These are phyloP conservation scores for Leucaena leucocephala DNA, from an alignment of 306 rosid genomes.

Conservation along the genomic window DNA sequence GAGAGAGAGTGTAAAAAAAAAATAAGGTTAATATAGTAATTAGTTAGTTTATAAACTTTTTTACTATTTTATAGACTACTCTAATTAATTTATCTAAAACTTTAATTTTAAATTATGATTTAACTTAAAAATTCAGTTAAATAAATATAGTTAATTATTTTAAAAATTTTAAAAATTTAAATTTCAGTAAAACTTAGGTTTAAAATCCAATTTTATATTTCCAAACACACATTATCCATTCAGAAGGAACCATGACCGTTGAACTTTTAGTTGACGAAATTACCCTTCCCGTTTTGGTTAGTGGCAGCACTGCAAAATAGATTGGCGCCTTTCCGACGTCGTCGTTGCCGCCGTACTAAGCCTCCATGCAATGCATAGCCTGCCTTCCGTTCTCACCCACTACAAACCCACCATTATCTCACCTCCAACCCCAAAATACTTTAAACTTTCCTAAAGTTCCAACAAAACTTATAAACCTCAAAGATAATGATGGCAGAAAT, in stretches of 20 bases:
- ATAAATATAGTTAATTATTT: too few relatives aligned
- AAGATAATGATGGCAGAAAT: slow-evolving; percentile 22
- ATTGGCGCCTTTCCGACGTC: background rate
- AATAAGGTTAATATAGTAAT: too few relatives aligned
- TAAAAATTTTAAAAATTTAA: too few relatives aligned
- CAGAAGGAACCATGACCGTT: slow-evolving; percentile 2
- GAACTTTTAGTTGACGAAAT: slow-evolving; percentile 24
- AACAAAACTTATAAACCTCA: slow-evolving; percentile 39
- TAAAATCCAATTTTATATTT: too few relatives aligned
- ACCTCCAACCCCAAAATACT: slow-evolving; percentile 36
- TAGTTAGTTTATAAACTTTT: too few relatives aligned
- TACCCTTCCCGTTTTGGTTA: slow-evolving; percentile 34
- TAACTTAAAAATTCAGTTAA: too few relatives aligned
- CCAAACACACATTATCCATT: slow-evolving; percentile 7
- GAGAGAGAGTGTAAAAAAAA: too few relatives aligned
- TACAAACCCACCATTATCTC: slow-evolving; percentile 30
- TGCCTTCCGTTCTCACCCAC: slow-evolving; percentile 44
- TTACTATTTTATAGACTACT: too few relatives aligned
- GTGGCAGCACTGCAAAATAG: background rate
- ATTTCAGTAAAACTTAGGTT: too few relatives aligned
- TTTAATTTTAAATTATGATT: too few relatives aligned
- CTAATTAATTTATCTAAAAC: too few relatives aligned
- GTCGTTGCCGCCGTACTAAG: slow-evolving; percentile 8
- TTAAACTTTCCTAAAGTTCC: slow-evolving; percentile 28
- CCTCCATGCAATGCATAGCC: slow-evolving; percentile 59